A percentile compares a stretch with the other conserved stretches of the same genome.
These are phyloP conservation scores for Fusarium continuum DNA, from an alignment of 2,329 filamentous ascomycete genomes.

Conservation along the genomic window DNA sequence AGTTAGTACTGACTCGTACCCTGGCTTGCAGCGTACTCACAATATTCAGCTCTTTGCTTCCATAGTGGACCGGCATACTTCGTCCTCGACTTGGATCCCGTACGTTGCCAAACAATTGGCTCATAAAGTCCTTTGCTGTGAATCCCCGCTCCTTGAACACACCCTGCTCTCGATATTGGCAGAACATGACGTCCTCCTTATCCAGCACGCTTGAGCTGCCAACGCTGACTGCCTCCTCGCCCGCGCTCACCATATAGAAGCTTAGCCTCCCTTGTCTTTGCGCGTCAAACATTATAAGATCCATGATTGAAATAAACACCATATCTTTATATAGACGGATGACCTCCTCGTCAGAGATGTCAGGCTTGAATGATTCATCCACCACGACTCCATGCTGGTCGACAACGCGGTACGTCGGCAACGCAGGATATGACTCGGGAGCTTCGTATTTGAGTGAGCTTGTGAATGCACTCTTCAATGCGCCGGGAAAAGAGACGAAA, in stretches of 20 bases:
- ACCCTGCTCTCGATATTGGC: constrained; percentile 93
- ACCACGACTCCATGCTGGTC: constrained; percentile 88
- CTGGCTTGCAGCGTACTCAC: constrained; percentile 58
- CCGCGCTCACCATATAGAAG: constrained; percentile 97
- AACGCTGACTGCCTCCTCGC: constrained; percentile 93
- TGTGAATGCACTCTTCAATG: constrained; percentile 92
- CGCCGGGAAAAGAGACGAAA: constrained; percentile 85
- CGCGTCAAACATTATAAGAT: constrained; percentile 97
- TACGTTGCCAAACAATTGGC: constrained; percentile 88
- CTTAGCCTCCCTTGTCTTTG: constrained; percentile 92
- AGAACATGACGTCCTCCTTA: constrained; percentile 90
- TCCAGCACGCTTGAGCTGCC: constrained; percentile 85
- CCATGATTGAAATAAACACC: constrained; percentile 83
- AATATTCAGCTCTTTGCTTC: constrained; percentile 83
- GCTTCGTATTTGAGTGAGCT: constrained; percentile 79
- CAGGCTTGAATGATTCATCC: constrained; percentile 73
- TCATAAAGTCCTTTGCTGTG: constrained; percentile 90
- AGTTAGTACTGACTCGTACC: constrained; percentile 6
- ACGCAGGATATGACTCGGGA: constrained; percentile 75
- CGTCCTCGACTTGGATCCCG: constrained; percentile 82
- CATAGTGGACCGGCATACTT: constrained; percentile 99
- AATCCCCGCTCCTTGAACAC: constrained; percentile 92
- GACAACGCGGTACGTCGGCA: constrained; percentile 91
- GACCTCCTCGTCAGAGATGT: constrained; percentile 72
- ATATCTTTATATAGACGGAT: constrained; percentile 72